Conservation (phyloP, 129 eudicot species). For the Solidago caesia region DNA sequence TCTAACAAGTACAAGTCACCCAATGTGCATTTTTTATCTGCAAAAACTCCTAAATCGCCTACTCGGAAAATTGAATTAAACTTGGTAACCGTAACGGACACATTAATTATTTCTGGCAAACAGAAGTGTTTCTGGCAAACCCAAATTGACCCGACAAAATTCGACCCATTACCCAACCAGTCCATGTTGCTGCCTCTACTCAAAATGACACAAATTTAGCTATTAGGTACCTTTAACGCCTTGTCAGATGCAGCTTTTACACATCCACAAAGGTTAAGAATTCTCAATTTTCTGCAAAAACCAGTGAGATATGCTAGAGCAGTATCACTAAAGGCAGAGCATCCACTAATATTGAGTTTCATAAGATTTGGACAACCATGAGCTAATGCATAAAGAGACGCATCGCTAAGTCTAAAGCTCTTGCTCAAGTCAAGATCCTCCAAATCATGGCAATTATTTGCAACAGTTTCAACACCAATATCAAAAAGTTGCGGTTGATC, state of each 20-base stretch:
- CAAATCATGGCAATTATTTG: slow-evolving; percentile 65
- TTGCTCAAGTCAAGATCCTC: slow-evolving; percentile 91
- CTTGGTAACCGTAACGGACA: too few species aligned
- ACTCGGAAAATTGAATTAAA: too few species aligned
- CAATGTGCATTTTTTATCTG: too few species aligned
- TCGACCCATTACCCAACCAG: not conserved
- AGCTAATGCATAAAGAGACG: slow-evolving; percentile 76
- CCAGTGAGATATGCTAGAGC: slow-evolving; percentile 66
- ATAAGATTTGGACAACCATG: slow-evolving; percentile 73
- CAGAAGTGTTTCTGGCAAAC: too few species aligned
- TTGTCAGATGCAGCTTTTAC: slow-evolving; percentile 78
- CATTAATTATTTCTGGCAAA: too few species aligned
- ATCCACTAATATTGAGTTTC: slow-evolving; percentile 87
- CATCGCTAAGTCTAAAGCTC: slow-evolving; percentile 73
- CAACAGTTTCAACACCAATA: slow-evolving; percentile 63
- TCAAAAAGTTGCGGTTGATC: slow-evolving; percentile 84
- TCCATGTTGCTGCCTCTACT: not conserved
- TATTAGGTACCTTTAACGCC: slow-evolving; percentile 59
- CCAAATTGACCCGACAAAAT: not conserved
- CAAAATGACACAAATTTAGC: not conserved
- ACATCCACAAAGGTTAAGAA: slow-evolving; percentile 88
- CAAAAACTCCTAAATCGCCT: too few species aligned
- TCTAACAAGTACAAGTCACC: too few species aligned
- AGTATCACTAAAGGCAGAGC: slow-evolving; percentile 69
- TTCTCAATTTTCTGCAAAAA: slow-evolving; percentile 61